Conservation (phyloP, 768 basidiomycete genomes). For the Naganishia onofrii region DNA sequence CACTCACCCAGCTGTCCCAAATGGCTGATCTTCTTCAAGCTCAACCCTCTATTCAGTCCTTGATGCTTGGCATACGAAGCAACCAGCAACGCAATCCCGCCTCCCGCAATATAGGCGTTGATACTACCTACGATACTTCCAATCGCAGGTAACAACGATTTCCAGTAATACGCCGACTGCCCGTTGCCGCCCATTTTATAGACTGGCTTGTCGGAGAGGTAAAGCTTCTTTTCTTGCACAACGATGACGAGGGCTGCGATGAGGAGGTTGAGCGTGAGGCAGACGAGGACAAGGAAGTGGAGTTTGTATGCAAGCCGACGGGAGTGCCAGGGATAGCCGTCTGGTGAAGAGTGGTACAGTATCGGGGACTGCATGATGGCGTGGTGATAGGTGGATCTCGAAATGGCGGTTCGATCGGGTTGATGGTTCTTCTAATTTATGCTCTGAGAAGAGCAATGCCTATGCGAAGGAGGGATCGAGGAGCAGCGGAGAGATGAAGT, state of each 20-base stretch:
- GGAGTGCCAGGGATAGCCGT: constrained; percentile 18
- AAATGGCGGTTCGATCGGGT: neutral
- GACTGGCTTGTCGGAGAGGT: constrained; percentile 6
- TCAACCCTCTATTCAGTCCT: neutral
- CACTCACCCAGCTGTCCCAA: constrained; percentile 8
- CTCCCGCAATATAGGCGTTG: constrained; percentile 1
- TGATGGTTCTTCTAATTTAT: too few species aligned
- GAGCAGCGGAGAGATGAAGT: neutral
- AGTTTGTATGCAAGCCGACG: constrained; percentile 3
- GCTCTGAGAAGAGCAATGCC: too few species aligned
- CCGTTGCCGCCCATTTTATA: constrained; percentile 2
- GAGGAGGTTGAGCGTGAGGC: constrained; percentile 12
- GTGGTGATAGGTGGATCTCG: neutral
- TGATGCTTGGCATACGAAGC: constrained; percentile 24
- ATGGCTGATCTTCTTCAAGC: constrained; percentile 10
- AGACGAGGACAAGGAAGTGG: constrained; percentile 9
- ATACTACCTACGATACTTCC: constrained; percentile 17
- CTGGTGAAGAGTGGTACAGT: constrained; percentile 12
- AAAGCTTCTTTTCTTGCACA: constrained; percentile 16
- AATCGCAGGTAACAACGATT: constrained; percentile 14
- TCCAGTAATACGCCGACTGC: constrained; percentile 6
- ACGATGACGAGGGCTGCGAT: constrained; percentile 14
- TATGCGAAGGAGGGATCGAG: neutral
- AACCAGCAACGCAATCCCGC: constrained; percentile 11
- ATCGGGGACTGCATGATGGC: constrained; percentile 12